Conservation (phyloP, 2,329 filamentous ascomycete genomes). For the Tolypocladium tropicale region DNA sequence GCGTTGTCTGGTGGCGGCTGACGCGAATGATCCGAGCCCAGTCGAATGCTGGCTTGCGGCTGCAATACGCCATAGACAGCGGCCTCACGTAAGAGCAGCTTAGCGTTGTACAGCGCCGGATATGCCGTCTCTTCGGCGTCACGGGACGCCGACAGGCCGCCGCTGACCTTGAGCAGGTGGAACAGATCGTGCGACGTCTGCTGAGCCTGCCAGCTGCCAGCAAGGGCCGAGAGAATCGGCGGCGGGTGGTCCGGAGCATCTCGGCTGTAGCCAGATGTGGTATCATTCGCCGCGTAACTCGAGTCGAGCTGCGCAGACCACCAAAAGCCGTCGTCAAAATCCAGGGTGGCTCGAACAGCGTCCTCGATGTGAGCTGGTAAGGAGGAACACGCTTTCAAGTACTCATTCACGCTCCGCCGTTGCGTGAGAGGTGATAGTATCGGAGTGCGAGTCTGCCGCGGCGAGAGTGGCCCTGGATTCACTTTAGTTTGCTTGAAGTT, state of each 20-base stretch:
- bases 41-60: conserved; percentile 30
- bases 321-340: conserved; percentile 49
- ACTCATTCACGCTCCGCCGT: conserved; percentile 41
- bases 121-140: conserved; percentile 37
- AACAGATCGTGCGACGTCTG: conserved; percentile 40
- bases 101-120: conserved; percentile 42
- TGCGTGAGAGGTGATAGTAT: conserved; percentile 38
- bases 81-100: conserved; percentile 43
- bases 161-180: conserved; percentile 39
- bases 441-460: conserved; percentile 38
- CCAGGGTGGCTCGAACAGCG: conserved; percentile 34
- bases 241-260: conserved; percentile 31
- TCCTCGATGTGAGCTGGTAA: conserved; percentile 27
- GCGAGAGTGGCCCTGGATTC: conserved; percentile 32
- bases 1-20: conserved; percentile 27
- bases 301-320: conserved; percentile 40
- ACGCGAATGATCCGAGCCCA: conserved; percentile 13
- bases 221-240: conserved; percentile 38
- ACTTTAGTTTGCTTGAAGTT: not conserved
- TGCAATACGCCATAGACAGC: conserved; percentile 44
- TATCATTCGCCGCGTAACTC: conserved; percentile 11
- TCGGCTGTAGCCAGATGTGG: conserved; percentile 8
- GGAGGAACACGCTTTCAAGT: conserved; percentile 35
- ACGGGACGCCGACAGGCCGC: conserved; percentile 36
- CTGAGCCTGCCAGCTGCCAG: conserved; percentile 40